Evolutionary conservation across 345 rosid genomes (phyloP), one percentile per base, ranked within the genome.

Genomic region (Lepidium didymum): DNA sequence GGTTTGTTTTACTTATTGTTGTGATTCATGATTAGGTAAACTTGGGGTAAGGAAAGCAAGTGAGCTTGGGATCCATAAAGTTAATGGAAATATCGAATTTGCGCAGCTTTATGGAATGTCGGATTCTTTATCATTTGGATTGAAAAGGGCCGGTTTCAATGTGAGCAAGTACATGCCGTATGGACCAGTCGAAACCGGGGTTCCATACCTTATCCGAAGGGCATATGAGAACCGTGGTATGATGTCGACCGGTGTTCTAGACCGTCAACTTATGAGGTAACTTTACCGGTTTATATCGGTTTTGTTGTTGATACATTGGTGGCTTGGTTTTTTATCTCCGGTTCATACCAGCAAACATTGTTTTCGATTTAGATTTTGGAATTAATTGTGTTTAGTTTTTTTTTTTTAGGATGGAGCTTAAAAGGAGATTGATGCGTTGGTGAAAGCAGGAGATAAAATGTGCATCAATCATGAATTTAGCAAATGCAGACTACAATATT

Each of bases 21-120:
- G 13, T 37, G 25, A 14, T 42, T 34, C n/a, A 1, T 62, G 11
- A 33, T 29, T 31, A 89, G 98, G 95, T 76, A 70, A 83, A 69
- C 36, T 90, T 69, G 98, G 88, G 0, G 86, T 83, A 0, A 72
- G 57, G 5, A 88, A 79, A 70, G 96, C 96, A 0, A 51, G 68
- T 16, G 90, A 93, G 8, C 43, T 93, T 38, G 94, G 97, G 35
- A 77, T 90, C 0, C 63, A 69, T 62, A 84, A 76, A 44, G 80
- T 76, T 31, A 72, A 83, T 5, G 63, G 56, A 16, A 84, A 65
- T 74, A 81, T 93, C 1, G 97, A 83, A 60, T 93, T 93, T 58
- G 98, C 97, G 4, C 97, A 93, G 78, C 77, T 93, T 1, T 86
- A 88, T 33, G 98, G 98, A 33, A 93, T 93, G 98, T 79, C 96